Evolutionary conservation across 345 rosid species (phyloP).

Genomic region (Populus euphratica): DNA sequence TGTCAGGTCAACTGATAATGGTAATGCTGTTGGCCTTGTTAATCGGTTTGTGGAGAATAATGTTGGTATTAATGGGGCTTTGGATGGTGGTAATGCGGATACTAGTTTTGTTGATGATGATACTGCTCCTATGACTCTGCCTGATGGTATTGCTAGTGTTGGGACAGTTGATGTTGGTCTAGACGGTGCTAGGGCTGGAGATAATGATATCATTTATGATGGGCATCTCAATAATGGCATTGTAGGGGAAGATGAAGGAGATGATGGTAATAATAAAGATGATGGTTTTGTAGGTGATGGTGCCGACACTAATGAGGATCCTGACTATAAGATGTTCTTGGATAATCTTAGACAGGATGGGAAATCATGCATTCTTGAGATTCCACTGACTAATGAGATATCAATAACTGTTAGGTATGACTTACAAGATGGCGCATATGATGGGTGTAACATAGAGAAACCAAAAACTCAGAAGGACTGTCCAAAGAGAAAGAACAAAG

Average conservation of each 20-base stretch:
- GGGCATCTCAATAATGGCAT: too few relatives aligned
- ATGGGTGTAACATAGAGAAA: conserved; percentile 1
- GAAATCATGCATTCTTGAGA: conserved; percentile 26
- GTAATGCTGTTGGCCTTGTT: not conserved
- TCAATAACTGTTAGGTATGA: conserved; percentile 2
- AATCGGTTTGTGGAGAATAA: not conserved
- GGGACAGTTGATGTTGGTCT: not conserved
- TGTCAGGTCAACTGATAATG: not conserved
- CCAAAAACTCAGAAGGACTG: not conserved
- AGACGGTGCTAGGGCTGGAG: not conserved
- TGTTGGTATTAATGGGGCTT: not conserved
- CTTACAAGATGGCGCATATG: not conserved
- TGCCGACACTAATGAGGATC: conserved; percentile 20
- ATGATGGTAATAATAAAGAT: not conserved
- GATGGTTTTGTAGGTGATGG: conserved; percentile 1
- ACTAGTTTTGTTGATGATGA: too few relatives aligned
- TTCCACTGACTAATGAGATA: conserved; percentile 10
- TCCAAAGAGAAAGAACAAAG: not conserved
- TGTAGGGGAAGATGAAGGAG: too few relatives aligned
- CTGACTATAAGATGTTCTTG: conserved; percentile 34
- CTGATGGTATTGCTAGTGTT: too few relatives aligned
- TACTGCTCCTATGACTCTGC: too few relatives aligned
- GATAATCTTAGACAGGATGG: conserved; percentile 14
- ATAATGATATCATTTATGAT: not conserved
- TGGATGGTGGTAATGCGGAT: not conserved